Percentiles rank a stretch among this genome's conserved stretches.
Evolutionary conservation across 169 alveolate genomes (phyloP).

Genomic region (Plasmodium malariae): DNA sequence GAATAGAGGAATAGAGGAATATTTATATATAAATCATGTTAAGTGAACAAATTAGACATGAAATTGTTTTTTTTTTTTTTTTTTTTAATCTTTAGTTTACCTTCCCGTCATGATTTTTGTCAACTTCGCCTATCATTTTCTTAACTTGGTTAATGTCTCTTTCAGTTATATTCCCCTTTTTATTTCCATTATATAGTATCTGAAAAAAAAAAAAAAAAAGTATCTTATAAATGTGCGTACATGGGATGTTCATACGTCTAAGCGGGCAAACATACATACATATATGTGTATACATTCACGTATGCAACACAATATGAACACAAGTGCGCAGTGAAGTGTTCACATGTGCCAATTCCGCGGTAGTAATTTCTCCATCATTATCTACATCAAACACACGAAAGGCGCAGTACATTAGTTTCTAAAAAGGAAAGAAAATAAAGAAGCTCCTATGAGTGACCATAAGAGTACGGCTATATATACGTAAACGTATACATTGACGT

Average conservation of each 20-base stretch:
- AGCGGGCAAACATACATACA: not conserved
- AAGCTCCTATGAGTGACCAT: not conserved
- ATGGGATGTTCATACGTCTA: not conserved
- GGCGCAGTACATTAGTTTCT: conserved; percentile 83
- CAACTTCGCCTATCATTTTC: conserved; percentile 81
- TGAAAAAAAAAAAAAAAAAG: conserved; percentile 8
- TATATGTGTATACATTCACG: not conserved
- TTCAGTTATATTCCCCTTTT: conserved; percentile 72
- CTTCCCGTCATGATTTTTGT: conserved; percentile 81
- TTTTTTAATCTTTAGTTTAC: conserved; percentile 1
- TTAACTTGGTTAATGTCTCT: conserved; percentile 73
- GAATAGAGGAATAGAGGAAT: too few species aligned
- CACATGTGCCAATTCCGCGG: conserved; percentile 83
- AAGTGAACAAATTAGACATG: not conserved
- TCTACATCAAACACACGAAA: conserved; percentile 88
- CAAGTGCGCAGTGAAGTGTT: too few species aligned
- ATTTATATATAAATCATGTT: not conserved
- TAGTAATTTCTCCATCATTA: conserved; percentile 87
- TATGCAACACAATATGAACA: too few species aligned
- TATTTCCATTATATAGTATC: conserved; percentile 76
- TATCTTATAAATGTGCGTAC: not conserved
- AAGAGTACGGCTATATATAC: not conserved
- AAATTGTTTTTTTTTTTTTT: not conserved
- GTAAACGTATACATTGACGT: too few species aligned
- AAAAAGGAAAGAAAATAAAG: conserved; percentile 32